These are phyloP conservation scores for Grammothele lineata DNA, from an alignment of 768 basidiomycete species.

Conservation along the genomic window DNA sequence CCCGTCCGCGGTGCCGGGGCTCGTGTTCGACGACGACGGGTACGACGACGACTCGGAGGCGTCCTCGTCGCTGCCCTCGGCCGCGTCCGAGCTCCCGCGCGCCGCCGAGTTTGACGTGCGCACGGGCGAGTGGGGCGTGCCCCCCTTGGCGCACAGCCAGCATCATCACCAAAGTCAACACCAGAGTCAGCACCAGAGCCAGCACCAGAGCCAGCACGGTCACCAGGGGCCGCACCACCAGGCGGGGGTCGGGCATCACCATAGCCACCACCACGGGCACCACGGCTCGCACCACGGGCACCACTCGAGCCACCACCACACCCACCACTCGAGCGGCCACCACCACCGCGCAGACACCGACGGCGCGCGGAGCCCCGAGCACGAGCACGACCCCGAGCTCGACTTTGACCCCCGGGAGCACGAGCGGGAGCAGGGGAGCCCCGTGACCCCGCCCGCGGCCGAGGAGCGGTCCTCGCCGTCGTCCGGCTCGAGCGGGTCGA, in stretches of 20 bases:
- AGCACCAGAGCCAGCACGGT: background rate
- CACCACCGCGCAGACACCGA: too few relatives aligned
- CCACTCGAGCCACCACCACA: too few relatives aligned
- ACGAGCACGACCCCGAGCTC: background rate
- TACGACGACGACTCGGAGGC: conserved; percentile 28
- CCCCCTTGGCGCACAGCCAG: too few relatives aligned
- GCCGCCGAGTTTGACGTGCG: too few relatives aligned
- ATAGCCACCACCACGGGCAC: too few relatives aligned
- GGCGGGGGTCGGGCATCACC: too few relatives aligned
- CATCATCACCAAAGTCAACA: background rate
- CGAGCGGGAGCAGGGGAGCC: background rate
- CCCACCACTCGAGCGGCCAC: too few relatives aligned
- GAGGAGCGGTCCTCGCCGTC: too few relatives aligned
- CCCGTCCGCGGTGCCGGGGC: conserved; percentile 23
- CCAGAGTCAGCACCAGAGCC: background rate
- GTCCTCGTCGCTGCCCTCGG: conserved; percentile 20
- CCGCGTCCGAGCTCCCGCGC: conserved; percentile 23
- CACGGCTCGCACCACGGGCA: too few relatives aligned
- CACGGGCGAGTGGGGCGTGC: too few relatives aligned
- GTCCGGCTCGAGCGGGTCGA: background rate
- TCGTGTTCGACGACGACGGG: conserved; percentile 25
- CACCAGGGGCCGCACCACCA: background rate
- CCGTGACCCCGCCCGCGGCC: too few relatives aligned
- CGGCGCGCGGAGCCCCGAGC: conserved; percentile 4
- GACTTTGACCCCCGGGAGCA: conserved; percentile 1